These are phyloP conservation scores for Cardamine resedifolia DNA, from an alignment of 345 rosid genomes.

Conservation along the genomic window DNA sequence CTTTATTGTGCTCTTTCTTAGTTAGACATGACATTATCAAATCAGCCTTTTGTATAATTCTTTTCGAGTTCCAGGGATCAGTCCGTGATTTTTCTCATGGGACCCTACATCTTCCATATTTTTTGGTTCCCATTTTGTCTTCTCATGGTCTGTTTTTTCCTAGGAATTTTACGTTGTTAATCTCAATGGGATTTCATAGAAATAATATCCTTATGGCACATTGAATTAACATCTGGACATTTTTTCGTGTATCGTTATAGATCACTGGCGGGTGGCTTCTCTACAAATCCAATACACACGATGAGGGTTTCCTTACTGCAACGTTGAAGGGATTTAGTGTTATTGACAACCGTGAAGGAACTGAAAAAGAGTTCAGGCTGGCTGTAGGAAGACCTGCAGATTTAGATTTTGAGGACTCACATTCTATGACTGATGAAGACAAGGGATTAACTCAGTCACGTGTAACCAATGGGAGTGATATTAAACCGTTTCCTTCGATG, in stretches of 20 bases:
- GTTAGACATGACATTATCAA: conserved; percentile 13
- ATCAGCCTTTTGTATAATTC: conserved; percentile 5
- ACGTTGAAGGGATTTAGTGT: conserved; percentile 81
- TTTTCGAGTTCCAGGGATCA: conserved; percentile 11
- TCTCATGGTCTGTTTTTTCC: neutral
- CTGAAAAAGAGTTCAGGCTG: conserved; percentile 73
- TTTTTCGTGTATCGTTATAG: conserved; percentile 41
- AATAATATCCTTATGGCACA: conserved; percentile 12
- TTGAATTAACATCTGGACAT: conserved; percentile 18
- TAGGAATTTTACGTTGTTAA: neutral
- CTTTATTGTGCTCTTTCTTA: conserved; percentile 1
- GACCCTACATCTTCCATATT: conserved; percentile 10
- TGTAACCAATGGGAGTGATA: conserved; percentile 37
- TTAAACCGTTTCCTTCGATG: conserved; percentile 75
- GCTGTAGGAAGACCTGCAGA: conserved; percentile 79
- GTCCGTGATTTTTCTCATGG: conserved; percentile 9
- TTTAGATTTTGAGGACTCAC: conserved; percentile 41
- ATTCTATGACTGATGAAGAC: conserved; percentile 31
- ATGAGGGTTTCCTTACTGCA: conserved; percentile 81
- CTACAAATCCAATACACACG: conserved; percentile 63
- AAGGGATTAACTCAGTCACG: conserved; percentile 39
- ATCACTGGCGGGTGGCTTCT: conserved; percentile 83
- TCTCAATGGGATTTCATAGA: conserved; percentile 1
- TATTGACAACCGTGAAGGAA: conserved; percentile 91
- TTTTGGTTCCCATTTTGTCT: conserved; percentile 15